These are phyloP conservation scores for Rutstroemia sp. DNA, from an alignment of 2,329 filamentous ascomycete genomes.

Conservation along the genomic window DNA sequence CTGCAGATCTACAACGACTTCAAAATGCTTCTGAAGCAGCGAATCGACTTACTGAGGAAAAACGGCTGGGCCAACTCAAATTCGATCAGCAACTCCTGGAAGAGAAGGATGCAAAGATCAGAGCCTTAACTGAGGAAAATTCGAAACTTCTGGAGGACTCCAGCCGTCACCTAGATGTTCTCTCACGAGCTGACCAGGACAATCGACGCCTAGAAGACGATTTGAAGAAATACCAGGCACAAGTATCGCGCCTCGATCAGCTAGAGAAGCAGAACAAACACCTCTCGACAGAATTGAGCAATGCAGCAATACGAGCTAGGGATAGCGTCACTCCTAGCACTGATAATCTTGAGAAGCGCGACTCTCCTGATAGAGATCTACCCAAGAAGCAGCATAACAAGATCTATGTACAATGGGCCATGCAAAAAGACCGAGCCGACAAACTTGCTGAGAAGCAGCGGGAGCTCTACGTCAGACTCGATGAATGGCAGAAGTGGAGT, in stretches of 20 bases:
- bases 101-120: neutral
- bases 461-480: neutral
- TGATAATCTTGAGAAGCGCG: neutral
- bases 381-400: neutral
- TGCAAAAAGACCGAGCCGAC: conserved; percentile 3
- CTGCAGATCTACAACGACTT: neutral
- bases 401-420: conserved; percentile 3
- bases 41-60: neutral
- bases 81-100: neutral
- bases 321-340: neutral
- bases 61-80: neutral
- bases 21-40: too few relatives aligned
- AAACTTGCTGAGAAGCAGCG: neutral
- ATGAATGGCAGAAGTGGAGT: neutral
- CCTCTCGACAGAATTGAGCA: conserved; percentile 13
- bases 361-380: neutral
- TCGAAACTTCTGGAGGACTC: conserved; percentile 15
- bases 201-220: conserved; percentile 17
- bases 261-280: conserved; percentile 23
- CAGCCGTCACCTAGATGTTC: conserved; percentile 10
- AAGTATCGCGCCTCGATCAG: conserved; percentile 10
- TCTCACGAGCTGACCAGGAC: conserved; percentile 9
- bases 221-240: conserved; percentile 12
- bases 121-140: conserved; percentile 2
- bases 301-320: conserved; percentile 8